Conservation (phyloP, 2,329 filamentous ascomycete species). For the Celoporthe dispersa region DNA sequence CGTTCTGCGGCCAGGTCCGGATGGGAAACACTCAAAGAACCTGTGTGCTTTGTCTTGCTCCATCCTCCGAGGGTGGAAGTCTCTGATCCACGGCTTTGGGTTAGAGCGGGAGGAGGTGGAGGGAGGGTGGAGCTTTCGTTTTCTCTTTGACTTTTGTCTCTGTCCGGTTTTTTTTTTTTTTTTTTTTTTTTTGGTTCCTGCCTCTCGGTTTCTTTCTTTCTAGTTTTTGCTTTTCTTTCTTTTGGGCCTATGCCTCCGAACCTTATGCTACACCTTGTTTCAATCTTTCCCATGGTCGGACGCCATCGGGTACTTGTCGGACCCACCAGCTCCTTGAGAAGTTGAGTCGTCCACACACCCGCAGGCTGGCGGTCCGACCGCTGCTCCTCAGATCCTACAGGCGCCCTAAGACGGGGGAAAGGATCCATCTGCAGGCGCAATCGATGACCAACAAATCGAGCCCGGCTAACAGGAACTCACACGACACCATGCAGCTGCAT, state of each 20-base stretch:
- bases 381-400: slow-evolving; percentile 14
- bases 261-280: not conserved
- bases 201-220: slow-evolving; percentile 2
- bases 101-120: not conserved
- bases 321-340: not conserved
- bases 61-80: slow-evolving; percentile 8
- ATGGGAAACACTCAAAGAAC: slow-evolving; percentile 13
- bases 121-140: no score
- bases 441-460: not conserved
- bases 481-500: slow-evolving; percentile 10
- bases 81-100: slow-evolving; percentile 14
- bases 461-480: not conserved
- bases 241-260: not conserved
- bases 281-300: not conserved
- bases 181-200: not conserved
- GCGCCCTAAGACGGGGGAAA: not conserved
- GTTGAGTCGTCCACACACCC: not conserved
- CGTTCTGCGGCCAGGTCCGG: not conserved
- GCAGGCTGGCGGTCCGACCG: slow-evolving; percentile 13
- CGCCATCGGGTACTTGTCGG: slow-evolving; percentile 4
- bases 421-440: slow-evolving; percentile 3
- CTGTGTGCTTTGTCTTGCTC: slow-evolving; percentile 23
- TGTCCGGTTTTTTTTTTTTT: not conserved
- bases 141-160: not conserved
- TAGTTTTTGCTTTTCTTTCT: not conserved